Conservation (phyloP, 257 asterid species). For the Gynochthodes officinalis region DNA sequence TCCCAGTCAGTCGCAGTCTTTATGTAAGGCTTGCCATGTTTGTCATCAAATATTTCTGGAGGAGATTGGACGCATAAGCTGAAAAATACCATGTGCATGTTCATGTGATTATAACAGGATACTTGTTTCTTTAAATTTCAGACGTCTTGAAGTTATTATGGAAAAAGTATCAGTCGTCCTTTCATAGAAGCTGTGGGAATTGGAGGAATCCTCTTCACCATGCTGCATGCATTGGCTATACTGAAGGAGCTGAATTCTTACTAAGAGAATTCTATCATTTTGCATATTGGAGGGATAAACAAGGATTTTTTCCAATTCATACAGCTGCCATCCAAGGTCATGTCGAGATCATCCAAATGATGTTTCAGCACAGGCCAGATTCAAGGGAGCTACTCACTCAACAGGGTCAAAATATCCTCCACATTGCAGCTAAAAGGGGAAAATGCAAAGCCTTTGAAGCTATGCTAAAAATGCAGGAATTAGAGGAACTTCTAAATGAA, state of each 20-base stretch:
- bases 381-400: constrained; percentile 36
- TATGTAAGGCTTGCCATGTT: not conserved
- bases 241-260: constrained; percentile 14
- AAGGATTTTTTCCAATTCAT: constrained; percentile 15
- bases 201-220: constrained; percentile 18
- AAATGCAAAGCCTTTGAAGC: constrained; percentile 28
- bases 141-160: constrained; percentile 16
- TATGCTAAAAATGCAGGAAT: constrained; percentile 42
- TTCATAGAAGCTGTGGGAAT: not conserved
- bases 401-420: constrained; percentile 45
- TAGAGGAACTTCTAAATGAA: constrained; percentile 44
- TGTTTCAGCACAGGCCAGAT: constrained; percentile 48
- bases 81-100: not conserved
- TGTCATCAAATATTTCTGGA: not conserved
- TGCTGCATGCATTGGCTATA: constrained; percentile 8
- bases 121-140: constrained; percentile 1
- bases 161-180: not conserved
- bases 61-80: not conserved
- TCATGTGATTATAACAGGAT: not conserved
- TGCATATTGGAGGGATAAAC: constrained; percentile 12
- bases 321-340: constrained; percentile 4
- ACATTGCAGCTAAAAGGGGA: constrained; percentile 46
- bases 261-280: constrained; percentile 4
- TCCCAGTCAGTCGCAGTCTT: not conserved
- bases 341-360: constrained; percentile 6